Conservation (phyloP, 495 filamentous ascomycete genomes). For the Glarea lozoyensis region DNA sequence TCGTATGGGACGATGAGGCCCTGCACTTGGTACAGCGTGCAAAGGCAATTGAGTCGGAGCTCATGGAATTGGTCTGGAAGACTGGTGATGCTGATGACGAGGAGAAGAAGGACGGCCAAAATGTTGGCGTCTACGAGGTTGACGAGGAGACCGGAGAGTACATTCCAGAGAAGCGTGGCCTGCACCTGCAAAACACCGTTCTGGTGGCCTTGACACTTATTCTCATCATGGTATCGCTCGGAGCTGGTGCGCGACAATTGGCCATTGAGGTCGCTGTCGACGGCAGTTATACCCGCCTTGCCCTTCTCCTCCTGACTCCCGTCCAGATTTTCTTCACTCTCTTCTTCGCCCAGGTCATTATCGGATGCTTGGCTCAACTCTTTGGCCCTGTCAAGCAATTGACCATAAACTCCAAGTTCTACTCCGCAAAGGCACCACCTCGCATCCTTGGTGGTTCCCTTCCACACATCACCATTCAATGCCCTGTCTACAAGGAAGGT, state of each 20-base stretch:
- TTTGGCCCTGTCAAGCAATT: conserved; percentile 67
- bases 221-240: conserved; percentile 52
- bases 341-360: conserved; percentile 66
- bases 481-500: conserved; percentile 68
- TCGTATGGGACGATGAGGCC: conserved; percentile 74
- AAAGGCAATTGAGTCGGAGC: conserved; percentile 58
- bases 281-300: conserved; percentile 47
- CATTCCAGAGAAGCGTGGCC: conserved; percentile 52
- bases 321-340: conserved; percentile 74
- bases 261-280: conserved; percentile 61
- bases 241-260: conserved; percentile 57
- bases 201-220: conserved; percentile 55
- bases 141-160: conserved; percentile 63
- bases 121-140: conserved; percentile 40
- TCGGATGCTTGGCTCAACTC: conserved; percentile 65
- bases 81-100: conserved; percentile 38
- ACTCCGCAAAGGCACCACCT: conserved; percentile 56
- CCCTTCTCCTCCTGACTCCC: conserved; percentile 51
- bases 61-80: conserved; percentile 69
- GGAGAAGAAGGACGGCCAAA: conserved; percentile 36
- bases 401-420: conserved; percentile 67
- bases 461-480: conserved; percentile 64
- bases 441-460: conserved; percentile 42
- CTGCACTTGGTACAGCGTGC: conserved; percentile 57
- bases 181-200: conserved; percentile 58